Conservation (phyloP, 306 rosid species). For the Cucumis hystrix region DNA sequence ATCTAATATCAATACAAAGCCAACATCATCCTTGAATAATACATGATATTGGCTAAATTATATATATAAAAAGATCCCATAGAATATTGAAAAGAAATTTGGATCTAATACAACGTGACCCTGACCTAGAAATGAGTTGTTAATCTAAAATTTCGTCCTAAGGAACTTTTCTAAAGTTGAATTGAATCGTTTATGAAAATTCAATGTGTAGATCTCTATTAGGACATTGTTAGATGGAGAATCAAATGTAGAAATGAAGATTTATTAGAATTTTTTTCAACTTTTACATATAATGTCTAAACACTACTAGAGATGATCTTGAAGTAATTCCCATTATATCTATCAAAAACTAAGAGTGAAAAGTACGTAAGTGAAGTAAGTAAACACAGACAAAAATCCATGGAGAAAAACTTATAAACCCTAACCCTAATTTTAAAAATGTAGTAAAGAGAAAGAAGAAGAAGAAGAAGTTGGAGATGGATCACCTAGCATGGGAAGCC, state of each 20-base stretch:
- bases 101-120: too few relatives aligned
- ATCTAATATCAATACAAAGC: too few relatives aligned
- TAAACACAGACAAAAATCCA: background rate
- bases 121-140: too few relatives aligned
- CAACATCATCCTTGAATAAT: too few relatives aligned
- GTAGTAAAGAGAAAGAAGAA: background rate
- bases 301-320: background rate
- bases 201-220: too few relatives aligned
- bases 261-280: background rate
- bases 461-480: background rate
- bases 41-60: too few relatives aligned
- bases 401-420: background rate
- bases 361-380: background rate
- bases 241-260: background rate
- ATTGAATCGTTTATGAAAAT: too few relatives aligned
- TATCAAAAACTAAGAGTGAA: background rate
- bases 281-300: background rate
- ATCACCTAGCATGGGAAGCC: constrained; percentile 47
- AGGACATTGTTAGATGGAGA: too few relatives aligned
- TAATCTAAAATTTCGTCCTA: too few relatives aligned
- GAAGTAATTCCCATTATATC: background rate
- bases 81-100: too few relatives aligned
- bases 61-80: too few relatives aligned
- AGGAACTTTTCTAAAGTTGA: too few relatives aligned
- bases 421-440: background rate